Conservation (phyloP, 768 basidiomycete species). For the Xerocomus brunneocitrinus region DNA sequence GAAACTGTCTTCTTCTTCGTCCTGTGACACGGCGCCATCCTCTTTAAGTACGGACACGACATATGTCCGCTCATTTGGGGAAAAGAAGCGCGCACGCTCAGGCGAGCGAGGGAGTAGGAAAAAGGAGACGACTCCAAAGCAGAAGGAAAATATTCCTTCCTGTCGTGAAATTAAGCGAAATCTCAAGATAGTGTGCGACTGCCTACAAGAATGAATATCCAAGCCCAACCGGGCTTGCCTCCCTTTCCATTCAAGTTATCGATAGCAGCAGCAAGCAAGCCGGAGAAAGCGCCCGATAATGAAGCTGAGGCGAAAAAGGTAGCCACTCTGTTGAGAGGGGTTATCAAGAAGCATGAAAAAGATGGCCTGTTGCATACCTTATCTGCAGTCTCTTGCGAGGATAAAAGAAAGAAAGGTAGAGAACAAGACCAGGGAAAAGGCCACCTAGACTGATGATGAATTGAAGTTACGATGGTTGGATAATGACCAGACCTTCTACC, state of each 20-base stretch:
- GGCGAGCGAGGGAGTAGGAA: slow-evolving; percentile 44
- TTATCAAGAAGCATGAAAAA: neutral
- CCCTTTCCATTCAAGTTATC: slow-evolving; percentile 44
- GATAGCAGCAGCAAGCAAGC: slow-evolving; percentile 55
- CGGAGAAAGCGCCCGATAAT: slow-evolving; percentile 55
- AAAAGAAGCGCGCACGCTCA: slow-evolving; percentile 40
- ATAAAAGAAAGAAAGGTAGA: neutral
- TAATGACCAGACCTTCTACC: neutral
- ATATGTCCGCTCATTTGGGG: slow-evolving; percentile 43
- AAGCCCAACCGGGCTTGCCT: slow-evolving; percentile 53
- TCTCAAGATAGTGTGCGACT: neutral
- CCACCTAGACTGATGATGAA: neutral
- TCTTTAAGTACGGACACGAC: slow-evolving; percentile 27
- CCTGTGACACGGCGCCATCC: slow-evolving; percentile 33
- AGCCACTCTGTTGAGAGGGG: slow-evolving; percentile 27
- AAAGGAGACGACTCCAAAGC: slow-evolving; percentile 49
- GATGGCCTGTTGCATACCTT: neutral
- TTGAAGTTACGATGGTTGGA: neutral
- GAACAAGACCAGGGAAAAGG: slow-evolving; percentile 1
- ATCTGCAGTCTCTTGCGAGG: slow-evolving; percentile 1
- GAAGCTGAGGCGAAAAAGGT: slow-evolving; percentile 43
- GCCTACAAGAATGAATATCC: slow-evolving; percentile 48
- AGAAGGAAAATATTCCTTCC: slow-evolving; percentile 58
- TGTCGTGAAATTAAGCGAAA: slow-evolving; percentile 2
- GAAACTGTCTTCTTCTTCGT: slow-evolving; percentile 41